These are phyloP conservation scores for Beauveria varroae DNA, from an alignment of 2,329 filamentous ascomycete genomes.

Conservation along the genomic window DNA sequence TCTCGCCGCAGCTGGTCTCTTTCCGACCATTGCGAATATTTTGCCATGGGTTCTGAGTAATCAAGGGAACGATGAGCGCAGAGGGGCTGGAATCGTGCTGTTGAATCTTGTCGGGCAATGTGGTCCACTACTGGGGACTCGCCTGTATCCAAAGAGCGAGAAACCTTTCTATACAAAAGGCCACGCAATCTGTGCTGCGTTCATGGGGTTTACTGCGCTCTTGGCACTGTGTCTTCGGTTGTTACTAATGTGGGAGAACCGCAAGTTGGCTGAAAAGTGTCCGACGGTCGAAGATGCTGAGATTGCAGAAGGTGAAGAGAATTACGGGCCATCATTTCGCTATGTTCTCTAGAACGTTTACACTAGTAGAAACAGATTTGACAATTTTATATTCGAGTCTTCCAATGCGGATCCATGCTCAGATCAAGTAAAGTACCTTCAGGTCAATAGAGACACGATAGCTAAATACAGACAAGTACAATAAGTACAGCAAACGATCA, in stretches of 20 bases:
- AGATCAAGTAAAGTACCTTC: neutral
- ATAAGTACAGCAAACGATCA: no score
- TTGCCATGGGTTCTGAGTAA: slow-evolving; percentile 43
- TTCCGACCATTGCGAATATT: slow-evolving; percentile 19
- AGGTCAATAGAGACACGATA: no score
- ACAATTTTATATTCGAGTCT: no score
- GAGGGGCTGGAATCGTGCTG: slow-evolving; percentile 66
- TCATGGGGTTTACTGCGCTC: slow-evolving; percentile 17
- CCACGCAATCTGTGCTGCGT: slow-evolving; percentile 16
- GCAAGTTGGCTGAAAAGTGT: slow-evolving; percentile 12
- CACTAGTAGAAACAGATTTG: no score
- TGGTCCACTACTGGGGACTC: slow-evolving; percentile 56
- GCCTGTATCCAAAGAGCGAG: slow-evolving; percentile 48
- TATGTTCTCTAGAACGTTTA: slow-evolving; percentile 14
- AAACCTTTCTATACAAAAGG: slow-evolving; percentile 42
- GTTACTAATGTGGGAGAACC: slow-evolving; percentile 15
- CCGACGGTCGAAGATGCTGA: slow-evolving; percentile 1
- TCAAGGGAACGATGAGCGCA: slow-evolving; percentile 55
- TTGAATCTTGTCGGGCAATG: slow-evolving; percentile 71
- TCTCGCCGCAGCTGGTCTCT: slow-evolving; percentile 27
- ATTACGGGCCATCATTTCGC: slow-evolving; percentile 17
- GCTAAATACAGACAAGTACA: neutral
- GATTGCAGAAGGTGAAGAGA: slow-evolving; percentile 13
- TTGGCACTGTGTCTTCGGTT: slow-evolving; percentile 12
- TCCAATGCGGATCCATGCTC: neutral